A percentile compares a stretch with the other conserved stretches of the same genome.
phyloP scores from a whole-genome alignment of 345 rosid species.

The Moringa oleifera region DNA sequence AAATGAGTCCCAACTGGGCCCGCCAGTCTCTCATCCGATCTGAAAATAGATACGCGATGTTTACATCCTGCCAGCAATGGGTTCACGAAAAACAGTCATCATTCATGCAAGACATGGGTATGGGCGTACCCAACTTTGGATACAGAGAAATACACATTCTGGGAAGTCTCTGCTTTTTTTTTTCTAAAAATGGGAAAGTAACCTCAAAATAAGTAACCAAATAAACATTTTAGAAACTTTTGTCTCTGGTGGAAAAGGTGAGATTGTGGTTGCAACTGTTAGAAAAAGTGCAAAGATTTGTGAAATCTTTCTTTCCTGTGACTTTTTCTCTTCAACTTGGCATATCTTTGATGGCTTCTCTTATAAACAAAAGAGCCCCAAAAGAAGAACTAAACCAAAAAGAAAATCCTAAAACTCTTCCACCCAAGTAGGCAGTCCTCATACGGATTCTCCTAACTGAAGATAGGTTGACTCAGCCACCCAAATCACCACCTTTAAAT shows the following conservation, averaged over 20 bases:
- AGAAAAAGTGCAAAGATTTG: conserved; percentile 70
- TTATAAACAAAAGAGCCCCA: conserved; percentile 28
- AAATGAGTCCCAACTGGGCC: conserved; percentile 33
- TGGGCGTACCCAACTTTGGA: conserved; percentile 34
- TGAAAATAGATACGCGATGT: conserved; percentile 38
- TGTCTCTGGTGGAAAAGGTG: conserved; percentile 44
- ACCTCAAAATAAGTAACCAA: conserved; percentile 31
- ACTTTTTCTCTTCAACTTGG: conserved; percentile 63
- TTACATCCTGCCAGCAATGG: conserved; percentile 36
- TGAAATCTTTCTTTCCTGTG: conserved; percentile 64
- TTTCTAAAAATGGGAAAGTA: conserved; percentile 24
- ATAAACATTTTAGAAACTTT: conserved; percentile 31
- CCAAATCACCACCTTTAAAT: conserved; percentile 49
- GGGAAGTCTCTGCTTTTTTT: conserved; percentile 7
- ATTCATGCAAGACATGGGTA: conserved; percentile 23
- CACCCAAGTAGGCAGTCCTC: conserved; percentile 61
- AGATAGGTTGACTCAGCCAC: conserved; percentile 56
- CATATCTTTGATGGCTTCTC: conserved; percentile 52
- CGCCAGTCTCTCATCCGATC: conserved; percentile 43
- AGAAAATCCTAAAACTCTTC: conserved; percentile 46
- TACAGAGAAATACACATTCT: conserved; percentile 28
- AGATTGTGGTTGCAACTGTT: conserved; percentile 74
- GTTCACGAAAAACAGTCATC: conserved; percentile 26
- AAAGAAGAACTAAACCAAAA: conserved; percentile 29
- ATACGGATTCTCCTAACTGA: conserved; percentile 53